Evolutionary conservation across 1,284 basidiomycete genomes (phyloP), one percentile per base, ranked within the genome.

Genomic region (Fomitopsis schrenkii): DNA sequence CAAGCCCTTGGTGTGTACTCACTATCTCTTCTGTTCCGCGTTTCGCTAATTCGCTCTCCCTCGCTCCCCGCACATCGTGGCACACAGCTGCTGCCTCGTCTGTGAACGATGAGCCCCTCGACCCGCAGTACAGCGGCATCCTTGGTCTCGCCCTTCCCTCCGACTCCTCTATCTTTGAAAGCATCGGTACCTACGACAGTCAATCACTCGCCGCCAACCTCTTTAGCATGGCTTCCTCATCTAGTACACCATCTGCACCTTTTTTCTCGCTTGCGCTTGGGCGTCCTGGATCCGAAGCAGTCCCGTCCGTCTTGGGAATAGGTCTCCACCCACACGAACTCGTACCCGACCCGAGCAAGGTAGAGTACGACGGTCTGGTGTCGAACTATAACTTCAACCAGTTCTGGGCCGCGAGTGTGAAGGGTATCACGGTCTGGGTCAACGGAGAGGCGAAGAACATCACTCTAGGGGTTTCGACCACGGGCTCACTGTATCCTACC

Each of bases 61-160:
- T 26, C 22, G 22, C 9, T 28, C 26, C 9, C 48, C 8, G 14
- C 48, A 8, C 28, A 26, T 48, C 22, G n/a, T 28, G 46, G 14
- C 6, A 0, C 58, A 12, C 57, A 88, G 88, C 83, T 55, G 85
- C 87, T 3, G 88, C 82, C 2, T 70, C 72, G 38, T 66, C 67
- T 28, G 83, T 91, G 55, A 62, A 72, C 1, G 70, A 75, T 35
- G 89, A 91, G 71, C 81, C 83, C 0, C 79, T 91, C 5, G 73
- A 78, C 1, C 66, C 76, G 5, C 61, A 72, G 12, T 91, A 87
- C 70, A 78, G 75, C 62, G 89, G 90, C 36, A 79, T 92, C 55
- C 77, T 91, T 4, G 90, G 90, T n/a, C 83, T 92, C 44, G 86
- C 88, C 1, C 83, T 90, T 22, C 86, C 90, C 22, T 72, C 76